Percentiles rank a stretch among this genome's conserved stretches.
phyloP scores from a whole-genome alignment of 345 rosid species.

The Sapria himalayana region DNA sequence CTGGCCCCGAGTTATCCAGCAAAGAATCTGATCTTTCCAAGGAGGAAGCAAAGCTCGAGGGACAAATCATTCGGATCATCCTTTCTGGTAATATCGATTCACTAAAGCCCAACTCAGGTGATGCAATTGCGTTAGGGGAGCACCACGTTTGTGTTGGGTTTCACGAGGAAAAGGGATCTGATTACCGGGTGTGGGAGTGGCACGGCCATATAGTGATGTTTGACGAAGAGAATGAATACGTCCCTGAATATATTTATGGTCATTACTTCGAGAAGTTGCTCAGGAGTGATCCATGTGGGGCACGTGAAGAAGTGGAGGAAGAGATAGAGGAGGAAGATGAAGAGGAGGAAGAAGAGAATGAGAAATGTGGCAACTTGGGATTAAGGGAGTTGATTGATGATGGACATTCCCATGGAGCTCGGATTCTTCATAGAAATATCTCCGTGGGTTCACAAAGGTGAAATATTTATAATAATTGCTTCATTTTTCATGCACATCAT shows the following conservation, averaged over 20 bases:
- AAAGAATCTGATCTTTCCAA: constrained; percentile 32
- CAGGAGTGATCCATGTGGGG: constrained; percentile 11
- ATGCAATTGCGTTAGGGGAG: constrained; percentile 71
- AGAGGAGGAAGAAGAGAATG: constrained; percentile 21
- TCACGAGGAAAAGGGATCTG: constrained; percentile 62
- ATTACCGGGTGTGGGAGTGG: constrained; percentile 99
- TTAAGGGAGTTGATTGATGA: constrained; percentile 69
- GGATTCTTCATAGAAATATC: constrained; percentile 75
- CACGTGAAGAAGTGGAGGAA: constrained; percentile 10
- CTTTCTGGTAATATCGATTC: constrained; percentile 47
- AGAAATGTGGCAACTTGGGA: constrained; percentile 39
- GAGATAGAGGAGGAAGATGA: constrained; percentile 19
- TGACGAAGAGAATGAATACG: constrained; percentile 67
- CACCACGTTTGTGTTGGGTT: constrained; percentile 82
- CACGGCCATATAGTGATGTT: constrained; percentile 91
- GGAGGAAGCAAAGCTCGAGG: constrained; percentile 76
- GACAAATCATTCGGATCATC: constrained; percentile 51
- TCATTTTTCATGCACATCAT: no score
- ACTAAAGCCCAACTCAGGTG: constrained; percentile 85
- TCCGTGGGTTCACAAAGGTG: constrained; percentile 46
- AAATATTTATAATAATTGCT: no score
- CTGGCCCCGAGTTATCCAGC: constrained; percentile 16
- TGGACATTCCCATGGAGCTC: constrained; percentile 27
- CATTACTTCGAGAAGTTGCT: constrained; percentile 87
- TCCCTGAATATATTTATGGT: constrained; percentile 88